Evolutionary conservation across 2,329 filamentous ascomycete genomes (phyloP), one percentile per base, ranked within the genome.

Genomic region (Fusarium secorum): DNA sequence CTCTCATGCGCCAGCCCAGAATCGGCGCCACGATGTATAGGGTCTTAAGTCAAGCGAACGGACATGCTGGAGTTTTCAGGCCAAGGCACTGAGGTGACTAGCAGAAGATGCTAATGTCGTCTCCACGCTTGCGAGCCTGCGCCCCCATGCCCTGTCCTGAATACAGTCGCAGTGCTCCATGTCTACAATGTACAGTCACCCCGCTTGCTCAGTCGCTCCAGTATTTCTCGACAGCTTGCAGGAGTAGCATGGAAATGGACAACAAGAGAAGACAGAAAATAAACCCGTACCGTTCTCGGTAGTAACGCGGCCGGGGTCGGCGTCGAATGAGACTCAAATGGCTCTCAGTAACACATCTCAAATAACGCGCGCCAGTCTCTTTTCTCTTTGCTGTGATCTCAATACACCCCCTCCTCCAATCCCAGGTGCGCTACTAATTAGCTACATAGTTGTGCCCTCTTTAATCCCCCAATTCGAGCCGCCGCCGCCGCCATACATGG

Each of bases 401-500:
- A 70, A 61, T 60, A 74, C 74, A 64, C 74, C 74, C 73, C 74
- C 70, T 73, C 74, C 74, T 67, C 71, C 71, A 67, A 60, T 66
- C 71, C 68, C 51, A 73, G 58, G 39, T 53, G 59, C 62, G 70
- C 64, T 72, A 68, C 70, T 67, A 62, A 70, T 69, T 75, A 75
- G 71, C 57, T 65, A 72, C 69, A 72, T 70, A 71, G 68, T 66
- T 60, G 71, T 76, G 69, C 66, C 70, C 74, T 75, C 66, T 74
- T 72, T 70, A 64, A 65, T 66, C 61, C 74, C 73, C 75, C 74
- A 76, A 76, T 72, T 76, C 73, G 74, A 76, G 74, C 74, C 74
- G 74, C 74, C 74, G 74, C 73, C 73, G 74, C 73, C 73, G 74
- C 72, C 65, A 67, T 71, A 68, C 72, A 76, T 74, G 74, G 72